Evolutionary conservation across 345 rosid genomes (phyloP).

Genomic region (Durio zibethinus): DNA sequence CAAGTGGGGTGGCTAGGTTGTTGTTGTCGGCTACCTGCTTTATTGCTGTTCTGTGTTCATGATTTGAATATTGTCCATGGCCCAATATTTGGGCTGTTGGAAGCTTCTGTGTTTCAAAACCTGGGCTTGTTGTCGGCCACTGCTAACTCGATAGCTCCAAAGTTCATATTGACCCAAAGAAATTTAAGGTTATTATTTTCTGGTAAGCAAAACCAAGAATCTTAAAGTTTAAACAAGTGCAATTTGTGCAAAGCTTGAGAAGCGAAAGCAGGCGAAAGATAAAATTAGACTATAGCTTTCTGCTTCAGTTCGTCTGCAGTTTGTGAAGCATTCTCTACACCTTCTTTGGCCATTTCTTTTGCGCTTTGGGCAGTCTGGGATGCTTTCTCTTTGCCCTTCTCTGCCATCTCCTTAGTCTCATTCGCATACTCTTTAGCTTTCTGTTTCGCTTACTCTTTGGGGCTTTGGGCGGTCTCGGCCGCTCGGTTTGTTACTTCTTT

Average conservation of each 20-base stretch:
- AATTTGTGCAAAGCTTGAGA: too few relatives aligned
- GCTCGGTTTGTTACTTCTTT: conserved; percentile 28
- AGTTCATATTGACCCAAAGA: neutral
- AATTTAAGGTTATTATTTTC: too few relatives aligned
- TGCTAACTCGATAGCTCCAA: neutral
- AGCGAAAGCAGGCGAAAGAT: too few relatives aligned
- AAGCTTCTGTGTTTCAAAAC: neutral
- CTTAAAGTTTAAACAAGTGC: too few relatives aligned
- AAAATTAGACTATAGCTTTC: neutral
- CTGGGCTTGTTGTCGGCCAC: neutral
- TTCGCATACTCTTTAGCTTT: conserved; percentile 23
- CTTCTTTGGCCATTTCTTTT: conserved; percentile 19
- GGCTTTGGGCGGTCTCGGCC: conserved; percentile 25
- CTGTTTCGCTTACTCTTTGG: conserved; percentile 18
- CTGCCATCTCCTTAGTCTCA: conserved; percentile 19
- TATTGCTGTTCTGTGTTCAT: neutral
- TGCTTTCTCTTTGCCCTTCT: conserved; percentile 15
- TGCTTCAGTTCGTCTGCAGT: neutral
- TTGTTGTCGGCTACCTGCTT: neutral
- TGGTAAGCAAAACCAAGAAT: too few relatives aligned
- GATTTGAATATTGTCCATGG: neutral
- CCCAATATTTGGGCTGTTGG: neutral
- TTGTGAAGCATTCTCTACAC: neutral
- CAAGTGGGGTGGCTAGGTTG: neutral
- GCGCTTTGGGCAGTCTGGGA: conserved; percentile 1